These are phyloP conservation scores for Phytophthora boehmeriae DNA, from an alignment of 352 stramenopile species.

Conservation along the genomic window DNA sequence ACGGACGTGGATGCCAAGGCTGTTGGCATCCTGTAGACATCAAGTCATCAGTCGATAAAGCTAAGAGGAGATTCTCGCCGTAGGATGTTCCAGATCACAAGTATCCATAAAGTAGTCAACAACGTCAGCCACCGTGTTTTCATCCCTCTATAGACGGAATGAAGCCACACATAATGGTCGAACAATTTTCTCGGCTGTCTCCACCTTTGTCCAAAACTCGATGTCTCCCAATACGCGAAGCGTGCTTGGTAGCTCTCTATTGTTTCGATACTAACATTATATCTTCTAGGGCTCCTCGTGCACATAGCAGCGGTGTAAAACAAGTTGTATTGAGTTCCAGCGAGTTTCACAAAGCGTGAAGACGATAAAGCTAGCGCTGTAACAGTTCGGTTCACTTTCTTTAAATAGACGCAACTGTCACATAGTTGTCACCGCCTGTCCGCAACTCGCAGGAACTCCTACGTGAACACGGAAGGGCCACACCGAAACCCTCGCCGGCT, in stretches of 20 bases:
- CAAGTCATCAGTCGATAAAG: too few species aligned
- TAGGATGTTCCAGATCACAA: too few species aligned
- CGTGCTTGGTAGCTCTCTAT: neutral
- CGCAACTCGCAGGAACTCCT: too few species aligned
- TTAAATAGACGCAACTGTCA: too few species aligned
- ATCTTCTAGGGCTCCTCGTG: neutral
- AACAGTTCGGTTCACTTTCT: too few species aligned
- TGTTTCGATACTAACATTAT: constrained; percentile 1
- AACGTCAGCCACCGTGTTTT: constrained; percentile 6
- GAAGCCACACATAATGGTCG: constrained; percentile 1
- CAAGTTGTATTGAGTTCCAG: constrained; percentile 14
- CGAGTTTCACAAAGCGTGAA: constrained; percentile 12
- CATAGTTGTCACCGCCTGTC: too few species aligned
- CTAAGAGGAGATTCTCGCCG: too few species aligned
- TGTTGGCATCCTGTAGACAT: too few species aligned
- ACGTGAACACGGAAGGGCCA: too few species aligned
- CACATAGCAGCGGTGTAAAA: constrained; percentile 8
- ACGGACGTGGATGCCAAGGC: too few species aligned
- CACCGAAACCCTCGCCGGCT: too few species aligned
- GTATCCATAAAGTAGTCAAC: neutral
- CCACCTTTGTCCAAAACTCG: constrained; percentile 1
- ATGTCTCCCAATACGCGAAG: neutral
- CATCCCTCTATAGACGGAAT: neutral
- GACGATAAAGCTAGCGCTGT: constrained; percentile 1
- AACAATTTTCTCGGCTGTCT: neutral